These are phyloP conservation scores for Solanum commersonii DNA, from an alignment of 257 asterid species.

Conservation along the genomic window DNA sequence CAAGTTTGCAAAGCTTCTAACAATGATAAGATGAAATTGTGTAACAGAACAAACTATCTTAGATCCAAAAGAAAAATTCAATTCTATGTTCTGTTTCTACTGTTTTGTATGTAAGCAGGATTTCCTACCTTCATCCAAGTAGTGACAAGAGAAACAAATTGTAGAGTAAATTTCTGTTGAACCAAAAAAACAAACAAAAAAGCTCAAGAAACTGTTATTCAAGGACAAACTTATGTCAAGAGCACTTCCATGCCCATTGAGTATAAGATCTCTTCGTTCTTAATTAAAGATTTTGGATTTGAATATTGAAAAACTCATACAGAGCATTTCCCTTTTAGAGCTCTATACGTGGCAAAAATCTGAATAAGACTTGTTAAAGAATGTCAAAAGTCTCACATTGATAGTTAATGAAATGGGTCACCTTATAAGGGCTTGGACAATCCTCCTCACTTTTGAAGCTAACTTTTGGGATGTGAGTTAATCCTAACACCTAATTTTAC, in stretches of 20 bases:
- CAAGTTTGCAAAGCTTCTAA: neutral
- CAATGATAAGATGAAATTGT: neutral
- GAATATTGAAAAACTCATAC: neutral
- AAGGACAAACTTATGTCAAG: neutral
- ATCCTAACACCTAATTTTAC: too few relatives aligned
- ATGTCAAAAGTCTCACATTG: too few relatives aligned
- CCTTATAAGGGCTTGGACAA: too few relatives aligned
- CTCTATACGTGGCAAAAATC: neutral
- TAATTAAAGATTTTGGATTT: neutral
- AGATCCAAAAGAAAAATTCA: neutral
- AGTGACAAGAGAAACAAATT: neutral
- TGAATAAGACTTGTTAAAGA: neutral
- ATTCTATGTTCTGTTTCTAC: neutral
- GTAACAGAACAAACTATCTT: neutral
- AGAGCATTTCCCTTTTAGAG: neutral
- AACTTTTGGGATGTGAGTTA: too few relatives aligned
- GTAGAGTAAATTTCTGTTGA: neutral
- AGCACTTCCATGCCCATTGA: neutral
- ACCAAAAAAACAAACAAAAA: neutral
- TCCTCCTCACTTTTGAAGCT: fast-evolving
- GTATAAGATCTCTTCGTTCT: neutral
- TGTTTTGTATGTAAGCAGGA: neutral
- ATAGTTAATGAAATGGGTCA: too few relatives aligned
- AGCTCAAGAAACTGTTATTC: neutral
- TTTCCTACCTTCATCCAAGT: neutral